phyloP scores from a whole-genome alignment of 2,329 filamentous ascomycete species.

The Ceratocystis variospora region DNA sequence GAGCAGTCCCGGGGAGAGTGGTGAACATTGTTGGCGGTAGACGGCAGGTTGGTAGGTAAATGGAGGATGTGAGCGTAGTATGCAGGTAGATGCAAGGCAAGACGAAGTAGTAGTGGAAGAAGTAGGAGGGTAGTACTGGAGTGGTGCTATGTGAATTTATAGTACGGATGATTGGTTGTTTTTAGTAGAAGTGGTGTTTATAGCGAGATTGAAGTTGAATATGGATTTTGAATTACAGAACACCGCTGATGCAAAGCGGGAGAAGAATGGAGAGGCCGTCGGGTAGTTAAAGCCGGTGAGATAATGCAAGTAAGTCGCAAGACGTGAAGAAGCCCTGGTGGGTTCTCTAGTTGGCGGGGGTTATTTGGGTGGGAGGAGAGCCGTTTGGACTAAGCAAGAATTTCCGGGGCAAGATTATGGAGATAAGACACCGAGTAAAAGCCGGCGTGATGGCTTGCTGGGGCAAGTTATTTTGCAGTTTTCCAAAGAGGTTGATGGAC shows the following conservation, averaged over 20 bases:
- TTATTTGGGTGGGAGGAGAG: neutral
- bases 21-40: conserved; percentile 13
- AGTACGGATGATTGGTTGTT: neutral
- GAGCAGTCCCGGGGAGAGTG: conserved; percentile 8
- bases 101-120: neutral
- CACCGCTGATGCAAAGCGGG: neutral
- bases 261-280: neutral
- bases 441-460: neutral
- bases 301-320: neutral
- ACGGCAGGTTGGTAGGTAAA: neutral
- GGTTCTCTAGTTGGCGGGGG: neutral
- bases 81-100: neutral
- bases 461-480: no score
- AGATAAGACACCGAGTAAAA: neutral
- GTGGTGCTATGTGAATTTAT: conserved; percentile 3
- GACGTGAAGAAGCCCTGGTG: neutral
- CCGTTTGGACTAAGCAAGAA: neutral
- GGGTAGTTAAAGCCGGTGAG: neutral
- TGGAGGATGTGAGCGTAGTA: neutral
- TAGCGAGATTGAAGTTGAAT: neutral
- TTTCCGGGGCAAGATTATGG: neutral
- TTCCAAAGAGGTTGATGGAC: no score
- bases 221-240: neutral
- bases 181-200: neutral
- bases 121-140: neutral